Base-by-base conservation (phyloP, 83 land plant species). In the Isoetes engelmannii region DNA sequence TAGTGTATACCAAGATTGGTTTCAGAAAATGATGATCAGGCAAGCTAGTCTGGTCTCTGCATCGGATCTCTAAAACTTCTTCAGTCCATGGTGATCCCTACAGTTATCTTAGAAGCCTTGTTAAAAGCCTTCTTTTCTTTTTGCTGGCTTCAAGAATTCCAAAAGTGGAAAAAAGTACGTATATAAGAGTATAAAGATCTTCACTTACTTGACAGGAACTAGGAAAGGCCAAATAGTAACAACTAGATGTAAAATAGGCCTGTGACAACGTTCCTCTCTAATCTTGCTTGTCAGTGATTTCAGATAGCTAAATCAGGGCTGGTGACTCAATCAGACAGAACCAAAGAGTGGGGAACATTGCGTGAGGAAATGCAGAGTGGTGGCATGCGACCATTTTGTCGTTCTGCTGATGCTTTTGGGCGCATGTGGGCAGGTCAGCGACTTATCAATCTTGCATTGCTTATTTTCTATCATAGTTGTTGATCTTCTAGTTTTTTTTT, bases 241-340 rank as follows among this genome's bases (percentile, higher is more conserved):
- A 28, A 2, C 37, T 51, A 51, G 55, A 28, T 28, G 37, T 28
- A 28, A 28, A 28, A 28, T 28, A 0, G 37, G 37, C 37, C 2
- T 28, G 37, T 51, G 15, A 15, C 18, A 41, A 37, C 41, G 12
- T 67, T 28, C 17, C 72, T 10, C 28, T 45, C 45, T 46, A 28
- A 7, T 46, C 3, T 49, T 45, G n/a, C 13, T 13, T 45, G 62
- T 61, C 20, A 17, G 41, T 61, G 6, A 17, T 19, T 46, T 13
- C 72, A 77, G 80, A 47, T 77, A 15, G 78, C 77, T 51, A 74
- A 75, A 68, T 45, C 79, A 18, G 79, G 81, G 44, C 7, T 49
- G 18, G 48, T 78, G 49, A 69, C 79, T 4, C 57, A 42, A 42
- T 17, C 57, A 42, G 72, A 74, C 57, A 69, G 79, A 45, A 63